These are phyloP conservation scores for Caryopteris hybrid DNA, from an alignment of 305 asterid genomes.

Conservation along the genomic window DNA sequence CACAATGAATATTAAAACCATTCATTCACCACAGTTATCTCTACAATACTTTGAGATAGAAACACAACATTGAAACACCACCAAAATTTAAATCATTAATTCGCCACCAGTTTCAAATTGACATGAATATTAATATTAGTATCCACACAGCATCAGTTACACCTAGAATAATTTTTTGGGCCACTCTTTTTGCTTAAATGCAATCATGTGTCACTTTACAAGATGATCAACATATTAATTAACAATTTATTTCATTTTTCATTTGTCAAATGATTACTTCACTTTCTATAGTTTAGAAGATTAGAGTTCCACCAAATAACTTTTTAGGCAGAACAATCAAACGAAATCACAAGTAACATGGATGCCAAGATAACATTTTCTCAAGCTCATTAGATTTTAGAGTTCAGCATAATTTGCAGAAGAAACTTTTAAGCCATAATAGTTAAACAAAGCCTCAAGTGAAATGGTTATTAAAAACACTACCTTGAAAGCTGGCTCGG, in stretches of 20 bases:
- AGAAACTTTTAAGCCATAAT: not conserved
- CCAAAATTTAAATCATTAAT: not conserved
- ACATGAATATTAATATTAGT: not conserved
- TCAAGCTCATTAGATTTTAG: not conserved
- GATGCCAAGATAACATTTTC: not conserved
- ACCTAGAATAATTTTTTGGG: not conserved
- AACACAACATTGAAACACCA: too few species aligned
- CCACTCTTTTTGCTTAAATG: not conserved
- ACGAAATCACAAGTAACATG: too few species aligned
- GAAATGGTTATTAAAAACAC: slow-evolving; percentile 1
- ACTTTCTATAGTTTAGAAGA: not conserved
- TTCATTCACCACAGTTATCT: not conserved
- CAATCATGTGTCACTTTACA: not conserved
- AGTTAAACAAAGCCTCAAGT: not conserved
- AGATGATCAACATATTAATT: not conserved
- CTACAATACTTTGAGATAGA: too few species aligned
- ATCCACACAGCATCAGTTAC: not conserved
- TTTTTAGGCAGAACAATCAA: too few species aligned
- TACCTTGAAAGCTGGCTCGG: slow-evolving; percentile 97
- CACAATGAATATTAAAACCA: not conserved
- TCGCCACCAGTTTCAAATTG: not conserved
- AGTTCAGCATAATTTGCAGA: not conserved
- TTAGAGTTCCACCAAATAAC: too few species aligned
- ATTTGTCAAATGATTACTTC: not conserved
- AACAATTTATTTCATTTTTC: not conserved